Conservation (phyloP, 2,329 filamentous ascomycete species). For the Alternaria sp. region DNA sequence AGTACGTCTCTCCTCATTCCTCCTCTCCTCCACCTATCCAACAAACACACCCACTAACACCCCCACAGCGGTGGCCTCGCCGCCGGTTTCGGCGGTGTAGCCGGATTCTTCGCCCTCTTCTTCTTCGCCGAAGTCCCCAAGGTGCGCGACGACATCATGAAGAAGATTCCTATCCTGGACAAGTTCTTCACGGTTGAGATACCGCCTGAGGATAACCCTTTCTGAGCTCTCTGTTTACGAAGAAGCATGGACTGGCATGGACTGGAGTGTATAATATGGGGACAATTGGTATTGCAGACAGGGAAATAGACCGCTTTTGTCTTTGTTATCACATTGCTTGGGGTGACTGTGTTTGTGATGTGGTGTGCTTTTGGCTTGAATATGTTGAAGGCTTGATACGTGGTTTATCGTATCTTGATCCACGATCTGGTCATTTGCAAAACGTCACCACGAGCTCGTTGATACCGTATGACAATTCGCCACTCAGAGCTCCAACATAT, state of each 20-base stretch:
- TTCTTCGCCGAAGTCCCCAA: slow-evolving; percentile 70
- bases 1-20: slow-evolving; percentile 49
- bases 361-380: not conserved
- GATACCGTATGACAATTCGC: rapidly evolving
- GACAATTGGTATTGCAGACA: not conserved
- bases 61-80: slow-evolving; percentile 50
- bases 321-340: not conserved
- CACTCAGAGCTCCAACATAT: not conserved
- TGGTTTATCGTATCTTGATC: not conserved
- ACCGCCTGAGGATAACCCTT: slow-evolving; percentile 69
- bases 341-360: not conserved
- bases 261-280: slow-evolving; percentile 11
- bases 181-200: slow-evolving; percentile 64
- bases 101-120: slow-evolving; percentile 66
- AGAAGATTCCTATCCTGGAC: slow-evolving; percentile 65
- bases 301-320: slow-evolving; percentile 1
- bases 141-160: slow-evolving; percentile 67
- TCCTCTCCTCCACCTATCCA: not conserved
- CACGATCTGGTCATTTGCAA: rapidly evolving
- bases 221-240: too few species aligned
- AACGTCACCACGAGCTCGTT: not conserved
- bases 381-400: not conserved
- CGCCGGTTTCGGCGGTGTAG: slow-evolving; percentile 62
- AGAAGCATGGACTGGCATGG: too few species aligned
- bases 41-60: not conserved